These are phyloP conservation scores for Metschnikowia kofuensis DNA, from an alignment of 805 yeast genomes.

Conservation along the genomic window DNA sequence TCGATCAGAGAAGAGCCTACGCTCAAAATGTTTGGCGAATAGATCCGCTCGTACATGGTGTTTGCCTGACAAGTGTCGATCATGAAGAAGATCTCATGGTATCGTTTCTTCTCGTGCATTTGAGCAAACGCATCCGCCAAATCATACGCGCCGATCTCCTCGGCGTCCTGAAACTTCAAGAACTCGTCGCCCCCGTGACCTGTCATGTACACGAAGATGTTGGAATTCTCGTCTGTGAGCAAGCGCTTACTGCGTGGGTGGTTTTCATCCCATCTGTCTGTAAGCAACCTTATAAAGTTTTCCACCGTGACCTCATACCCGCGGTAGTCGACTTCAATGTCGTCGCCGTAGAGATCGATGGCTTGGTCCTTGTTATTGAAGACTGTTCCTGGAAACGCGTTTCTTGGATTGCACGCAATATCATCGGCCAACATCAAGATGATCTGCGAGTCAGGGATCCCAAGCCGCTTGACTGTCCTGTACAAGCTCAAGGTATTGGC, in stretches of 20 bases:
- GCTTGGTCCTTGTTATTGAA: constrained; percentile 92
- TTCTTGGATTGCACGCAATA: constrained; percentile 94
- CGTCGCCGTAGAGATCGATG: constrained; percentile 89
- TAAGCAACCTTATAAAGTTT: constrained; percentile 84
- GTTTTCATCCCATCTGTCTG: constrained; percentile 93
- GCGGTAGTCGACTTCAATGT: constrained; percentile 92
- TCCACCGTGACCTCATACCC: constrained; percentile 99
- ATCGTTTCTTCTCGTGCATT: constrained; percentile 93
- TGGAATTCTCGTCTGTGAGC: constrained; percentile 89
- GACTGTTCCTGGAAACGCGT: constrained; percentile 93
- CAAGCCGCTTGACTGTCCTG: constrained; percentile 91
- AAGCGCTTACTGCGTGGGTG: constrained; percentile 91
- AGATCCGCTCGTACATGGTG: constrained; percentile 91
- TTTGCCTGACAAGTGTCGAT: constrained; percentile 99
- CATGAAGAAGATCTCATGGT: constrained; percentile 95
- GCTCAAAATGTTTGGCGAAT: constrained; percentile 87
- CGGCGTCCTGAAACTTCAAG: constrained; percentile 96
- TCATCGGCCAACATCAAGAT: constrained; percentile 96
- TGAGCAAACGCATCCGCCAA: constrained; percentile 96
- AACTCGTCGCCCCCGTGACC: constrained; percentile 99
- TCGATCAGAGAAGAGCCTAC: constrained; percentile 88
- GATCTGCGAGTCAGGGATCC: constrained; percentile 97
- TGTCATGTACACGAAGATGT: constrained; percentile 90
- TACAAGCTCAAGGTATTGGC: constrained; percentile 94
- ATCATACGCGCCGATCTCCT: constrained; percentile 92